phyloP scores from a whole-genome alignment of 805 yeast species.

The Candida maesae region DNA sequence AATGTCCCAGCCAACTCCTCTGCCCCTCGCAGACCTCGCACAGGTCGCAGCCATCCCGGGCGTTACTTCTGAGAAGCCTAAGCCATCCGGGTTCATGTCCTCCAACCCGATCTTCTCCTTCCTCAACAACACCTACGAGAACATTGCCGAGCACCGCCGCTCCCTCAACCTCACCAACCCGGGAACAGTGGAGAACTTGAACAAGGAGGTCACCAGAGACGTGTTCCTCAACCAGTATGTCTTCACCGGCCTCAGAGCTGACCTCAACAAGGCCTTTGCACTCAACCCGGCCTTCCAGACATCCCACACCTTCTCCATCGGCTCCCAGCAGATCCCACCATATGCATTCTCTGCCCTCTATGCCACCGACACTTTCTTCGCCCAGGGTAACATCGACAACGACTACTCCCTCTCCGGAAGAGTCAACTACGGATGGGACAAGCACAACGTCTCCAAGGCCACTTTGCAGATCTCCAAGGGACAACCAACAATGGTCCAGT shows the following conservation, averaged over 20 bases:
- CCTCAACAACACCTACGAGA: conserved; percentile 69
- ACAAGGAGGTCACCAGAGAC: conserved; percentile 91
- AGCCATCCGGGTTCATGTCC: conserved; percentile 64
- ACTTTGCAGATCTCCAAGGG: conserved; percentile 84
- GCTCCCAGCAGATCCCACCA: conserved; percentile 80
- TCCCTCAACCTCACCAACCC: conserved; percentile 85
- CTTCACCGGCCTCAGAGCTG: conserved; percentile 96
- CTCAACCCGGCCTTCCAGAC: conserved; percentile 96
- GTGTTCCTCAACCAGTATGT: conserved; percentile 86
- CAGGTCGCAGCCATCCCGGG: conserved; percentile 61
- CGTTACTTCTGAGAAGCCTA: conserved; percentile 49
- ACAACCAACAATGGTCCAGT: conserved; percentile 91
- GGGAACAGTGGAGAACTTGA: conserved; percentile 90
- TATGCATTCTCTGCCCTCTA: conserved; percentile 88
- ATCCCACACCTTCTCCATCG: conserved; percentile 87
- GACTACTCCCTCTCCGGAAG: conserved; percentile 85
- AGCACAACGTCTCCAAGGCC: conserved; percentile 71
- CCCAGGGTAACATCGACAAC: conserved; percentile 90
- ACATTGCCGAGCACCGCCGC: conserved; percentile 72
- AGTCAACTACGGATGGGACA: conserved; percentile 86
- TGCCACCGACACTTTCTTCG: conserved; percentile 79
- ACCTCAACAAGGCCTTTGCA: conserved; percentile 85
- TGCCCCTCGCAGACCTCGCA: conserved; percentile 57
- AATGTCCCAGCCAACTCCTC: conserved; percentile 37
- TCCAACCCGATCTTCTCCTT: conserved; percentile 80